phyloP scores from a whole-genome alignment of 2,329 filamentous ascomycete species.

The Pseudogymnoascus pannorum region DNA sequence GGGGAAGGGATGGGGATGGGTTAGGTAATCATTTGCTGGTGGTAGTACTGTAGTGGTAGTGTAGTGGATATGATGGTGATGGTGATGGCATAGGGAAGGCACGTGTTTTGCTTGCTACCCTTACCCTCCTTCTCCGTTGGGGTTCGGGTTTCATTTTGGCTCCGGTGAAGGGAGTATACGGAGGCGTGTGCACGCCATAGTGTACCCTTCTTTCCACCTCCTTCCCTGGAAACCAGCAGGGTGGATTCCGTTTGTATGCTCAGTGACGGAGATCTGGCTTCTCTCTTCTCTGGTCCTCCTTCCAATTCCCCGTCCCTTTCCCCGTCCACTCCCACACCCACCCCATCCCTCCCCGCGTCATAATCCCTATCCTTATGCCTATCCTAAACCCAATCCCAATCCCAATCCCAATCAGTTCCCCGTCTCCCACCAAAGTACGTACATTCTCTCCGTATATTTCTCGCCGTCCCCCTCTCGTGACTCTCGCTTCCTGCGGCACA shows the following conservation, averaged over 20 bases:
- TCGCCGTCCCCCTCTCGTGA: not conserved
- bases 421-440: not conserved
- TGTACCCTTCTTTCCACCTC: not conserved
- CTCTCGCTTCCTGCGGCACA: not conserved
- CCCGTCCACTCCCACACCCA: not conserved
- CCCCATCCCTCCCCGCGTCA: not conserved
- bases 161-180: not conserved
- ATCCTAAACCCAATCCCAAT: too few relatives aligned
- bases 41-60: too few relatives aligned
- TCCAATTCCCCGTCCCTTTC: not conserved
- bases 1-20: too few relatives aligned
- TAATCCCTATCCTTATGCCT: too few relatives aligned
- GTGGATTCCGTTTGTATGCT: not conserved
- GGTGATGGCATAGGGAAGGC: not conserved
- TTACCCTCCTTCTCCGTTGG: not conserved
- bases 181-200: too few relatives aligned
- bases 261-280: not conserved
- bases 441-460: not conserved
- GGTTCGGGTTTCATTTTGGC: not conserved
- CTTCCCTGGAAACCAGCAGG: not conserved
- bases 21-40: too few relatives aligned
- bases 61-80: too few relatives aligned
- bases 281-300: not conserved
- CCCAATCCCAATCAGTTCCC: not conserved
- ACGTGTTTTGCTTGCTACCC: not conserved